A percentile compares a stretch with the other conserved stretches of the same genome.
These are phyloP conservation scores for Paramecium pentaurelia DNA, from an alignment of 73 alveolate species.

Conservation along the genomic window DNA sequence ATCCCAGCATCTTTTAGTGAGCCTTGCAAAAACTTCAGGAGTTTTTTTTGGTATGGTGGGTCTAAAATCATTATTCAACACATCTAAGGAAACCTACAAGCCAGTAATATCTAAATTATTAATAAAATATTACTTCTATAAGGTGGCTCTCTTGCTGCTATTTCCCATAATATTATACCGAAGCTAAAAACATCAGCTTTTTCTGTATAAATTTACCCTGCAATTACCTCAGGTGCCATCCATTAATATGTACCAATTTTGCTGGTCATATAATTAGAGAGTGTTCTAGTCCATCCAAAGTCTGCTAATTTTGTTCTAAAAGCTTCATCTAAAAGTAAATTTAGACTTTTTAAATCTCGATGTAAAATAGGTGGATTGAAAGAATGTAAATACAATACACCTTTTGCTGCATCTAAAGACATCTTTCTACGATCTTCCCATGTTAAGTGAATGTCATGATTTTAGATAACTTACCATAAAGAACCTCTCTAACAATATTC, in stretches of 20 bases:
- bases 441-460: slow-evolving; percentile 72
- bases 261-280: slow-evolving; percentile 93
- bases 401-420: slow-evolving; percentile 96
- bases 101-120: slow-evolving; percentile 81
- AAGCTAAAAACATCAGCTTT: slow-evolving; percentile 98
- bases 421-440: slow-evolving; percentile 95
- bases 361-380: slow-evolving; percentile 95
- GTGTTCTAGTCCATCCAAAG: slow-evolving; percentile 97
- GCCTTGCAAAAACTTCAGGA: slow-evolving; percentile 89
- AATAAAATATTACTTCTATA: slow-evolving; percentile 68
- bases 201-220: slow-evolving; percentile 93
- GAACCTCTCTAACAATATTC: slow-evolving; percentile 97
- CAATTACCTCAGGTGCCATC: slow-evolving; percentile 99
- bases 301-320: slow-evolving; percentile 96
- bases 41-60: slow-evolving; percentile 91
- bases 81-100: slow-evolving; percentile 89
- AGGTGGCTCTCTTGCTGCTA: slow-evolving; percentile 98
- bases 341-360: slow-evolving; percentile 95
- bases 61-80: slow-evolving; percentile 91
- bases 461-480: slow-evolving; percentile 91
- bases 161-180: slow-evolving; percentile 98
- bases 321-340: slow-evolving; percentile 94
- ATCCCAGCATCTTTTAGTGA: slow-evolving; percentile 96
- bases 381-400: slow-evolving; percentile 94
- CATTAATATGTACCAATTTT: slow-evolving; percentile 98